Evolutionary conservation across 2,329 filamentous ascomycete genomes (phyloP).

Genomic region (Penicillium hesseltinei): DNA sequence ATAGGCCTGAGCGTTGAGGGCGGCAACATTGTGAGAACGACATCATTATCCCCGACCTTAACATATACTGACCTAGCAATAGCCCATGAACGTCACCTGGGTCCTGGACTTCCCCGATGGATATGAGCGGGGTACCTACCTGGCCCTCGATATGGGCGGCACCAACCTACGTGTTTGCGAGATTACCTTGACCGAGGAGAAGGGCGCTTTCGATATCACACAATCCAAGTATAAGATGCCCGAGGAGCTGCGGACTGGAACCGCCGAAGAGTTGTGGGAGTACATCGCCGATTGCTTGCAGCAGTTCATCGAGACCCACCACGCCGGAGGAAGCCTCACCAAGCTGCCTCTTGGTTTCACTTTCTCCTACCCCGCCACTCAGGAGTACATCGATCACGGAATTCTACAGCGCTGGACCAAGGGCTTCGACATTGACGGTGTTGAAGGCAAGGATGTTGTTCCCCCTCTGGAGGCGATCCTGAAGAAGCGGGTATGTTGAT

Average conservation of each 20-base stretch:
- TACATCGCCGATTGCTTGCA: conserved; percentile 91
- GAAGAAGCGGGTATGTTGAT: conserved; percentile 59
- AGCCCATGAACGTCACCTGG: conserved; percentile 99
- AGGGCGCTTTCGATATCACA: conserved; percentile 89
- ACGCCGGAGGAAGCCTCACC: conserved; percentile 61
- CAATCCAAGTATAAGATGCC: conserved; percentile 97
- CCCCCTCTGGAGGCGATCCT: conserved; percentile 81
- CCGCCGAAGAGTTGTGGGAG: conserved; percentile 84
- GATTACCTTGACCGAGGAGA: conserved; percentile 80
- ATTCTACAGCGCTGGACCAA: conserved; percentile 96
- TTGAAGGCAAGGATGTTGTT: conserved; percentile 87
- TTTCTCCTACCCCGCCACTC: conserved; percentile 91
- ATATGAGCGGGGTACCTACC: conserved; percentile 79
- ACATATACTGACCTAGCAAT: conserved; percentile 18
- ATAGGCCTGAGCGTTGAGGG: conserved; percentile 79
- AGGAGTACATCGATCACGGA: conserved; percentile 90
- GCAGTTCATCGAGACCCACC: conserved; percentile 85
- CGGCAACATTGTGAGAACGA: conserved; percentile 75
- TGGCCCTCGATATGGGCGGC: conserved; percentile 93
- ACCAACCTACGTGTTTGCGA: conserved; percentile 95
- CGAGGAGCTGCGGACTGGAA: conserved; percentile 83
- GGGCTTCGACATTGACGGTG: conserved; percentile 89
- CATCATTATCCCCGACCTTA: not conserved
- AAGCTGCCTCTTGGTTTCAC: conserved; percentile 83
- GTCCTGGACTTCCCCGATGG: conserved; percentile 87